These are phyloP conservation scores for Vigna reflexopilosa DNA, from an alignment of 306 rosid genomes.

Conservation along the genomic window DNA sequence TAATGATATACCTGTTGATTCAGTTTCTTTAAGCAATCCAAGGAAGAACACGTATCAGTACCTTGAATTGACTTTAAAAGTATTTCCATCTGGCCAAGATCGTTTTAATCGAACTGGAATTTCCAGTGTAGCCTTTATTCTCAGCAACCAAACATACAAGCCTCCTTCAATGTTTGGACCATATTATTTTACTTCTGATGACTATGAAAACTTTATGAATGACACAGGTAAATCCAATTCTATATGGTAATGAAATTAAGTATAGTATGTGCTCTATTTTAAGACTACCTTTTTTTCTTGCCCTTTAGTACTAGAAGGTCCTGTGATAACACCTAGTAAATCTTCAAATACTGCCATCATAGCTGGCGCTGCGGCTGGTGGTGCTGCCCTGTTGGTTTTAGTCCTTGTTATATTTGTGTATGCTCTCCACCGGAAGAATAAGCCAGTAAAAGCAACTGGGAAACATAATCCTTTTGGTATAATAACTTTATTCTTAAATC, in stretches of 20 bases:
- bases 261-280: conserved; percentile 23
- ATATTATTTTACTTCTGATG: conserved; percentile 38
- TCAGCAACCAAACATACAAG: conserved; percentile 61
- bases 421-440: conserved; percentile 61
- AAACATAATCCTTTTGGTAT: conserved; percentile 57
- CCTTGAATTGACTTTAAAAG: conserved; percentile 48
- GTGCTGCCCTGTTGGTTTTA: conserved; percentile 57
- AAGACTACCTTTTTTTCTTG: conserved; percentile 21
- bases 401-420: conserved; percentile 57
- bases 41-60: conserved; percentile 34
- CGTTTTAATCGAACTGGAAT: conserved; percentile 57
- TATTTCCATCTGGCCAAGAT: conserved; percentile 61
- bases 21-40: conserved; percentile 56
- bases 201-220: conserved; percentile 9
- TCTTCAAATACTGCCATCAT: conserved; percentile 51
- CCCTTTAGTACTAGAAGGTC: conserved; percentile 21
- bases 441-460: conserved; percentile 51
- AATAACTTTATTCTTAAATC: conserved; percentile 8
- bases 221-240: conserved; percentile 48
- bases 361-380: conserved; percentile 74
- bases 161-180: conserved; percentile 65
- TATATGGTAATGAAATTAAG: conserved; percentile 16
- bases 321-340: conserved; percentile 32
- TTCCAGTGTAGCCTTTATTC: conserved; percentile 48
- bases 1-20: conserved; percentile 49